A percentile compares a stretch with the other conserved stretches of the same genome.
These are phyloP conservation scores for Boletus rubropictus DNA, from an alignment of 768 basidiomycete species.

Conservation along the genomic window DNA sequence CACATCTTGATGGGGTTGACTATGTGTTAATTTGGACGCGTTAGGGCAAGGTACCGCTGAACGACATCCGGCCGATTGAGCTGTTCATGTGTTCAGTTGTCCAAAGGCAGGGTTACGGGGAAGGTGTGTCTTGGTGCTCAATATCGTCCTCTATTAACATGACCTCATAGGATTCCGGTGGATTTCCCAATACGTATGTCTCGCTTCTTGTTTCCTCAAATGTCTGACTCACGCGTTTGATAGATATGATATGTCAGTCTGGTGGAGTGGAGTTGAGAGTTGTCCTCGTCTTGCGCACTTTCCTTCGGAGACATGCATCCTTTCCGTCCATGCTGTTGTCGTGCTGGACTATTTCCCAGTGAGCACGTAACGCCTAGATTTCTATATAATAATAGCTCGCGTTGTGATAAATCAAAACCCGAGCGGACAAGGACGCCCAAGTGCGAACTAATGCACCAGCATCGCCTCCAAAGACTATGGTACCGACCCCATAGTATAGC, in stretches of 20 bases:
- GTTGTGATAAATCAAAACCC: background rate
- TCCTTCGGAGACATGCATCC: slow-evolving; percentile 9
- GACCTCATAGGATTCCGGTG: slow-evolving; percentile 73
- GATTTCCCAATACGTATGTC: slow-evolving; percentile 91
- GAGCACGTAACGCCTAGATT: slow-evolving; percentile 20
- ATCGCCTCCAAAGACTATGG: background rate
- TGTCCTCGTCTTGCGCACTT: slow-evolving; percentile 14
- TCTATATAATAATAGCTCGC: slow-evolving; percentile 11
- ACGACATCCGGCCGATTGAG: slow-evolving; percentile 96
- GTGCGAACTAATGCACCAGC: background rate
- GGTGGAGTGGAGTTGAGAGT: slow-evolving; percentile 1
- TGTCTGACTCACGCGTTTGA: slow-evolving; percentile 5
- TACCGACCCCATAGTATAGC: slow-evolving; percentile 27
- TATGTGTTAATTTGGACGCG: slow-evolving; percentile 4
- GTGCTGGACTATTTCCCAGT: slow-evolving; percentile 5
- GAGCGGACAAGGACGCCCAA: background rate
- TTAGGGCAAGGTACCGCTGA: slow-evolving; percentile 95
- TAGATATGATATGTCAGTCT: slow-evolving; percentile 24
- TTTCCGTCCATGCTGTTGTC: slow-evolving; percentile 17
- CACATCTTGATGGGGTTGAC: slow-evolving; percentile 67
- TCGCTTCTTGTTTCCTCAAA: background rate
- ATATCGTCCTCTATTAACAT: slow-evolving; percentile 2
- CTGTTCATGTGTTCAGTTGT: slow-evolving; percentile 99
- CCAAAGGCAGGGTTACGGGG: slow-evolving; percentile 96
- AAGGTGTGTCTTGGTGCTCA: slow-evolving; percentile 48